These are phyloP conservation scores for Tribonema minus DNA, from an alignment of 108 stramenopile species.

Conservation along the genomic window DNA sequence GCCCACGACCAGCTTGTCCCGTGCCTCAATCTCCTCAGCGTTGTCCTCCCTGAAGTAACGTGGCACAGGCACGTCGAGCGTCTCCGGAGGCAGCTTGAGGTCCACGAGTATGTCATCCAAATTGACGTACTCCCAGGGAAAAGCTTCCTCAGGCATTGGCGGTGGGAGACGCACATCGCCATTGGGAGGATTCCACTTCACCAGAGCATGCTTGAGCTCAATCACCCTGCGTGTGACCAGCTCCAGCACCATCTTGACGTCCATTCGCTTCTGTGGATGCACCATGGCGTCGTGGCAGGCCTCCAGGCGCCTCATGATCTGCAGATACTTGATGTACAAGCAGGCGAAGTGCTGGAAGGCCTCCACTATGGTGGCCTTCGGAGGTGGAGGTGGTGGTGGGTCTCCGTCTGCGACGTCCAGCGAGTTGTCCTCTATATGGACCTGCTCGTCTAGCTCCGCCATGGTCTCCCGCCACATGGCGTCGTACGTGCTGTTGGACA, in stretches of 20 bases:
- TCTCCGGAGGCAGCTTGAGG: constrained; percentile 68
- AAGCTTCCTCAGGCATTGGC: constrained; percentile 35
- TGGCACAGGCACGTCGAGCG: constrained; percentile 69
- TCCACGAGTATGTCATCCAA: constrained; percentile 65
- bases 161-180: constrained; percentile 54
- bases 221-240: constrained; percentile 69
- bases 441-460: constrained; percentile 64
- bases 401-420: constrained; percentile 39
- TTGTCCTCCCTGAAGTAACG: constrained; percentile 61
- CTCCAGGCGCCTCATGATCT: constrained; percentile 64
- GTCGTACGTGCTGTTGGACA: constrained; percentile 59
- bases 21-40: background rate
- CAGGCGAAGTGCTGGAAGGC: constrained; percentile 71
- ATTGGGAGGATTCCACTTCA: constrained; percentile 77
- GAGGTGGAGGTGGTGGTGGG: constrained; percentile 25
- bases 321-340: constrained; percentile 68
- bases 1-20: constrained; percentile 60
- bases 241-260: constrained; percentile 68
- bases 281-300: constrained; percentile 68
- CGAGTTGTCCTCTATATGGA: constrained; percentile 58
- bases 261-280: constrained; percentile 77
- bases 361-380: constrained; percentile 55
- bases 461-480: constrained; percentile 61
- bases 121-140: constrained; percentile 76
- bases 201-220: constrained; percentile 68